A percentile compares a stretch with the other conserved stretches of the same genome.
Evolutionary conservation across 2,329 filamentous ascomycete genomes (phyloP).

Genomic region (Calycina marina): DNA sequence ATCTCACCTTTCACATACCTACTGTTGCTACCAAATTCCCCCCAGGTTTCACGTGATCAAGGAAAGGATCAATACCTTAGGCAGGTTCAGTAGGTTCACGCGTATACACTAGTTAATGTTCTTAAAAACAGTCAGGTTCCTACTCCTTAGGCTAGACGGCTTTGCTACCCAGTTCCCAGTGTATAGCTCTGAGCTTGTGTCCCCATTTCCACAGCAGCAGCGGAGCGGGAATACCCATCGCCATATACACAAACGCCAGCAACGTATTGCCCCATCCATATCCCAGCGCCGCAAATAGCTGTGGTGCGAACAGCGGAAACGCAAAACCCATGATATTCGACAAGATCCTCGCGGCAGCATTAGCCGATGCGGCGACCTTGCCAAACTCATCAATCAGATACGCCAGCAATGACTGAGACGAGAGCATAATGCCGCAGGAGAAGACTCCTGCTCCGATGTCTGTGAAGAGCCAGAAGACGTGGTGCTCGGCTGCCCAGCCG

Average conservation of each 20-base stretch:
- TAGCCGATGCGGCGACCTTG: conserved; percentile 22
- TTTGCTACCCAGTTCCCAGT: too few species aligned
- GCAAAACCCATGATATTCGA: conserved; percentile 6
- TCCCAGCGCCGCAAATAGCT: conserved; percentile 21
- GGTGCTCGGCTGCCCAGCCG: conserved; percentile 37
- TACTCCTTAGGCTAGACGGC: too few species aligned
- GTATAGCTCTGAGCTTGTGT: not conserved
- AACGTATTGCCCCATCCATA: conserved; percentile 23
- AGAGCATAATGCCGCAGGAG: conserved; percentile 27
- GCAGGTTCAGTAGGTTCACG: too few species aligned
- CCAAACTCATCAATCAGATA: conserved; percentile 35
- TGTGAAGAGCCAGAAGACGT: conserved; percentile 36
- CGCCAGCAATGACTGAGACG: conserved; percentile 17
- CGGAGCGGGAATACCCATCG: conserved; percentile 32
- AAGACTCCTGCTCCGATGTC: conserved; percentile 37
- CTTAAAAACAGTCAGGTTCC: too few species aligned
- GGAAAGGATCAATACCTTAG: too few species aligned
- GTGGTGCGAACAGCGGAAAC: conserved; percentile 24
- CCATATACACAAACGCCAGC: conserved; percentile 28
- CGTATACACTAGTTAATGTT: too few species aligned
- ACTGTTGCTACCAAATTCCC: too few species aligned
- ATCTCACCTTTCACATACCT: too few species aligned
- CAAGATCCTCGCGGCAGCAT: conserved; percentile 22
- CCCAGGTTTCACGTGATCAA: too few species aligned
- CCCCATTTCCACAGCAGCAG: conserved; percentile 23